Percentiles rank a stretch among this genome's conserved stretches.
These are phyloP conservation scores for Leccinellum luteum DNA, from an alignment of 768 basidiomycete species.

Conservation along the genomic window DNA sequence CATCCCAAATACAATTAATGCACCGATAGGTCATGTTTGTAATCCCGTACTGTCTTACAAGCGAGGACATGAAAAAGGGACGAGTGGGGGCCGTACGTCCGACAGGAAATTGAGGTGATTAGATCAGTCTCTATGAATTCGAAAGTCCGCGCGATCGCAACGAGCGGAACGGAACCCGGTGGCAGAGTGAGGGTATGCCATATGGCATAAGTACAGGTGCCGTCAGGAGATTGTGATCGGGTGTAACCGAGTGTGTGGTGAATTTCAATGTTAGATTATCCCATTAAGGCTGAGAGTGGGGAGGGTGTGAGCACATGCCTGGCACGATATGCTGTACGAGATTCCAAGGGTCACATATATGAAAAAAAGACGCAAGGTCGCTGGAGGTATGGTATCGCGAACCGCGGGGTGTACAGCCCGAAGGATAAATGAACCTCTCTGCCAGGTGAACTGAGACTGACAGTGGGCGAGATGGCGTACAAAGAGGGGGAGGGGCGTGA, in stretches of 20 bases:
- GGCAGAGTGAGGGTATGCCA: constrained; percentile 17
- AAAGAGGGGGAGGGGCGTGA: not conserved
- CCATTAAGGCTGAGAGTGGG: constrained; percentile 13
- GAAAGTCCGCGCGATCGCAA: constrained; percentile 26
- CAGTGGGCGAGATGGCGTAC: not conserved
- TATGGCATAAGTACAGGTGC: constrained; percentile 27
- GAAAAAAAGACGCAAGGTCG: constrained; percentile 10
- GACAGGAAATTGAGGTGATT: constrained; percentile 19
- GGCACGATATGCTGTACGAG: constrained; percentile 19
- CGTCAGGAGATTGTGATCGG: constrained; percentile 27
- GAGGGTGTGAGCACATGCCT: constrained; percentile 16
- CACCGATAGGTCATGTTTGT: constrained; percentile 9
- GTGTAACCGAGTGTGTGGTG: constrained; percentile 17
- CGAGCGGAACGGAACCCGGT: constrained; percentile 30
- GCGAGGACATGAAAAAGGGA: constrained; percentile 11
- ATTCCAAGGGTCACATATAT: constrained; percentile 22
- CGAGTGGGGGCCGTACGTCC: constrained; percentile 16
- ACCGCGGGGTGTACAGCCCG: constrained; percentile 7
- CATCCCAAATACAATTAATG: constrained; percentile 1
- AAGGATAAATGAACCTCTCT: not conserved
- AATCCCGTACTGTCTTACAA: constrained; percentile 10
- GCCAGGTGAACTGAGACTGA: not conserved
- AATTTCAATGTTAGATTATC: constrained; percentile 13
- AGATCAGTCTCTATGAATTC: constrained; percentile 20
- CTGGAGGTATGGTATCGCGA: constrained; percentile 7